phyloP scores from a whole-genome alignment of 768 basidiomycete species.

The Tephrocybe sp. region DNA sequence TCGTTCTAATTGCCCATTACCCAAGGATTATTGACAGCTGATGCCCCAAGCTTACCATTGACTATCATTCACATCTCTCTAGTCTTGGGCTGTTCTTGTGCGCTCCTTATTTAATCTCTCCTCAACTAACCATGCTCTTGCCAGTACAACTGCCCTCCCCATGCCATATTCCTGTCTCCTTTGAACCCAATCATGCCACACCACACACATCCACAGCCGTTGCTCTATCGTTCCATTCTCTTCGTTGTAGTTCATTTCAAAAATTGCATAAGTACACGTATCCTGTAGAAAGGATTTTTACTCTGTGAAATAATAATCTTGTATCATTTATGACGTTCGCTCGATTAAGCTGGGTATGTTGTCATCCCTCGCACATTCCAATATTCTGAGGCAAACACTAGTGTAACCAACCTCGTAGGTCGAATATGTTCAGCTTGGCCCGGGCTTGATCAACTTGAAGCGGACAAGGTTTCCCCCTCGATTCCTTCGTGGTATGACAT shows the following conservation, averaged over 20 bases:
- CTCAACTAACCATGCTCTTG: slow-evolving; percentile 3
- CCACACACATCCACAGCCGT: too few species aligned
- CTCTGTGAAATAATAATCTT: neutral
- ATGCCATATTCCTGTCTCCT: slow-evolving; percentile 6
- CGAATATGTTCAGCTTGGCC: too few species aligned
- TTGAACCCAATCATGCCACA: neutral
- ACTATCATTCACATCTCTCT: neutral
- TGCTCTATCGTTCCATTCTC: neutral
- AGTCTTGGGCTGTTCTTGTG: neutral
- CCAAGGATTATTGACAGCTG: slow-evolving; percentile 28
- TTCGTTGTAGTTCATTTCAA: slow-evolving; percentile 4
- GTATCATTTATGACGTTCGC: too few species aligned
- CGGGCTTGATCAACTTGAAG: too few species aligned
- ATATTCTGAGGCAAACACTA: too few species aligned
- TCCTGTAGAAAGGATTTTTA: neutral
- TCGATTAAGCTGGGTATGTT: too few species aligned
- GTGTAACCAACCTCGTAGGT: too few species aligned
- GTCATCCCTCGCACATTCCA: too few species aligned
- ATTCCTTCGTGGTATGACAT: too few species aligned
- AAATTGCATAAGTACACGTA: too few species aligned
- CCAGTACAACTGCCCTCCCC: neutral
- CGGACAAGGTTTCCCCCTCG: too few species aligned
- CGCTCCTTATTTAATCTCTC: neutral
- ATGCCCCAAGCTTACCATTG: neutral
- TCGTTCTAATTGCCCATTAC: slow-evolving; percentile 2